Percentiles rank a stretch among this genome's conserved stretches.
Evolutionary conservation across 192 early-diverging fungal species (phyloP).

Genomic region (Coemansia sp.): DNA sequence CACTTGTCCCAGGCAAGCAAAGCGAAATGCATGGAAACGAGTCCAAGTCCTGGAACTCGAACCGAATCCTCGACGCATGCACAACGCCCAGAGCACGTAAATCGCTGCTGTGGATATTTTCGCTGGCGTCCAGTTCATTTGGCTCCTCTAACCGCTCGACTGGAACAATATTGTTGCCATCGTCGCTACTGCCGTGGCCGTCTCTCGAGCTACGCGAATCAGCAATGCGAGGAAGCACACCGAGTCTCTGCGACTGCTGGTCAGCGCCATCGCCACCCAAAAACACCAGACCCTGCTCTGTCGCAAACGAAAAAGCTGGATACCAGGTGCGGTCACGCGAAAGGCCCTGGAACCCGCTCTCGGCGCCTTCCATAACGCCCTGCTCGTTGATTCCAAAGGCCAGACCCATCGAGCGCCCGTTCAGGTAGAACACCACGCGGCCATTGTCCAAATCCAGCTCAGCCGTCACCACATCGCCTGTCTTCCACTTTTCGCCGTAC

Average conservation of each 20-base stretch:
- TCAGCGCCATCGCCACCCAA: conserved; percentile 19
- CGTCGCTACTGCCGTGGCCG: conserved; percentile 4
- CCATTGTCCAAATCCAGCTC: conserved; percentile 48
- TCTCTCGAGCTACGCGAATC: neutral
- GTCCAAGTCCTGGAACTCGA: conserved; percentile 45
- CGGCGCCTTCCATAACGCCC: conserved; percentile 25
- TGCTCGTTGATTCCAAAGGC: conserved; percentile 36
- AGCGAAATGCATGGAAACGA: conserved; percentile 35
- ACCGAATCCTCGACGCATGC: conserved; percentile 24
- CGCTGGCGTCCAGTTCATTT: neutral
- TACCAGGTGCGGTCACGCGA: conserved; percentile 45
- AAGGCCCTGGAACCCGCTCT: conserved; percentile 26
- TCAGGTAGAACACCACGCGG: conserved; percentile 41
- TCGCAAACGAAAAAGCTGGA: conserved; percentile 45
- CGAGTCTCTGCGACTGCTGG: conserved; percentile 12
- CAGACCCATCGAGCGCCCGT: conserved; percentile 38
- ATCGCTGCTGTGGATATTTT: neutral
- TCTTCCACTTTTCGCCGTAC: conserved; percentile 48
- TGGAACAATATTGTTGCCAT: neutral
- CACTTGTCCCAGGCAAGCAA: conserved; percentile 14
- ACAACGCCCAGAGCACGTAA: conserved; percentile 21
- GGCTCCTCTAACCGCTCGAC: neutral
- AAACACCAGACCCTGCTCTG: conserved; percentile 47
- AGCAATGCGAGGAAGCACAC: neutral
- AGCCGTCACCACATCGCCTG: conserved; percentile 33